Conservation (phyloP, 2,329 filamentous ascomycete species). For the Fusarium oxysporum region DNA sequence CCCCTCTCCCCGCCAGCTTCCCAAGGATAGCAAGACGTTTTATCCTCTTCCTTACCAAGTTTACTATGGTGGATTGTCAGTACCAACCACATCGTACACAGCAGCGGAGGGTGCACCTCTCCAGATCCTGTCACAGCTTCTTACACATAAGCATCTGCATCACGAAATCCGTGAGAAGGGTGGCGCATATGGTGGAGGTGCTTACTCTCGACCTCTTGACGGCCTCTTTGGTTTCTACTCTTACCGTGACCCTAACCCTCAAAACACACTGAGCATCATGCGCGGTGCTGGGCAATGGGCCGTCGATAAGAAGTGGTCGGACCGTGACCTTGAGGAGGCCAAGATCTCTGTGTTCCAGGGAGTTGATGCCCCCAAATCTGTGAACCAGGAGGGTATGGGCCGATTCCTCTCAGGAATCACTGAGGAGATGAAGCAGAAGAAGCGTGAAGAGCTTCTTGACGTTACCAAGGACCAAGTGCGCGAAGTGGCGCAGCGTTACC, state of each 20-base stretch:
- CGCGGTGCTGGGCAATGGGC: slow-evolving; percentile 85
- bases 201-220: slow-evolving; percentile 81
- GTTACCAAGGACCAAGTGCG: slow-evolving; percentile 85
- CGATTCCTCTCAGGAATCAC: slow-evolving; percentile 87
- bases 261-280: slow-evolving; percentile 89
- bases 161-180: slow-evolving; percentile 98
- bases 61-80: slow-evolving; percentile 87
- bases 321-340: slow-evolving; percentile 91
- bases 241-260: slow-evolving; percentile 95
- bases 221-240: slow-evolving; percentile 95
- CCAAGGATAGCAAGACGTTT: slow-evolving; percentile 77
- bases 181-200: slow-evolving; percentile 93
- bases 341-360: slow-evolving; percentile 95
- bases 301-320: slow-evolving; percentile 81
- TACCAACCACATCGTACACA: slow-evolving; percentile 87
- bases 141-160: slow-evolving; percentile 96
- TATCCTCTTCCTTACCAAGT: slow-evolving; percentile 97
- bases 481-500: slow-evolving; percentile 82
- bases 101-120: slow-evolving; percentile 80
- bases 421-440: slow-evolving; percentile 87
- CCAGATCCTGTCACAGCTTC: slow-evolving; percentile 87
- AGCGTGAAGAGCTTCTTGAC: slow-evolving; percentile 86
- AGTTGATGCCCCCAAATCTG: slow-evolving; percentile 87
- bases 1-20: slow-evolving; percentile 50
- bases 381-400: slow-evolving; percentile 88